Conservation (phyloP, 2,329 filamentous ascomycete species). For the Neopestalotiopsis clavispora region DNA sequence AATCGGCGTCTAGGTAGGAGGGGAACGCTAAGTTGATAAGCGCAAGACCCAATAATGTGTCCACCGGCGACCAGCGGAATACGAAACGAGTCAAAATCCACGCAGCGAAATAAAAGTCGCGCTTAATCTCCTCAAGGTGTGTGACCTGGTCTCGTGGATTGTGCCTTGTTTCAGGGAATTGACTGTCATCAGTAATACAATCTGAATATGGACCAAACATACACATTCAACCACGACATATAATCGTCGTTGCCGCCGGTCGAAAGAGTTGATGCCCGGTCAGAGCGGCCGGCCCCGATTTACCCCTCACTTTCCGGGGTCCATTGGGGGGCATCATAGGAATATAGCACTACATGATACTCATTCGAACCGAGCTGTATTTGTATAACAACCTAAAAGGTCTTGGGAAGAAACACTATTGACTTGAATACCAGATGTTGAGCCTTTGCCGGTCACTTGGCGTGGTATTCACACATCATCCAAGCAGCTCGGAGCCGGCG, state of each 20-base stretch:
- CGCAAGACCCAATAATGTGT: slow-evolving; percentile 10
- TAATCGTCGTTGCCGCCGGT: not conserved
- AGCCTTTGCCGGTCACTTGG: not conserved
- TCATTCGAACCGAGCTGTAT: too few relatives aligned
- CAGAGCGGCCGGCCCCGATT: not conserved
- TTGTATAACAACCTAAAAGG: not conserved
- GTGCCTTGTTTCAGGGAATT: not conserved
- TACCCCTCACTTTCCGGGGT: not conserved
- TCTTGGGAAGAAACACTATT: not conserved
- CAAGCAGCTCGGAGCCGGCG: not conserved
- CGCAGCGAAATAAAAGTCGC: not conserved
- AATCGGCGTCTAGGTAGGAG: not conserved
- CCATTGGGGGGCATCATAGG: not conserved
- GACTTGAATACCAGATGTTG: not conserved
- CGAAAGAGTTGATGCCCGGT: not conserved
- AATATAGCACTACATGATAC: not conserved
- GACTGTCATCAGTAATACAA: not conserved
- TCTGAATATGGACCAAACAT: not conserved
- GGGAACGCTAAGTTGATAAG: slow-evolving; percentile 13
- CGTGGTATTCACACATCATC: not conserved
- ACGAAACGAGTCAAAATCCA: slow-evolving; percentile 18
- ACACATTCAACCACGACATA: not conserved
- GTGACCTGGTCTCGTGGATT: not conserved
- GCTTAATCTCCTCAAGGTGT: not conserved
- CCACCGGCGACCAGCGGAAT: slow-evolving; percentile 31